Evolutionary conservation across 1,284 basidiomycete species (phyloP).

Genomic region (Athelia psychrophila): DNA sequence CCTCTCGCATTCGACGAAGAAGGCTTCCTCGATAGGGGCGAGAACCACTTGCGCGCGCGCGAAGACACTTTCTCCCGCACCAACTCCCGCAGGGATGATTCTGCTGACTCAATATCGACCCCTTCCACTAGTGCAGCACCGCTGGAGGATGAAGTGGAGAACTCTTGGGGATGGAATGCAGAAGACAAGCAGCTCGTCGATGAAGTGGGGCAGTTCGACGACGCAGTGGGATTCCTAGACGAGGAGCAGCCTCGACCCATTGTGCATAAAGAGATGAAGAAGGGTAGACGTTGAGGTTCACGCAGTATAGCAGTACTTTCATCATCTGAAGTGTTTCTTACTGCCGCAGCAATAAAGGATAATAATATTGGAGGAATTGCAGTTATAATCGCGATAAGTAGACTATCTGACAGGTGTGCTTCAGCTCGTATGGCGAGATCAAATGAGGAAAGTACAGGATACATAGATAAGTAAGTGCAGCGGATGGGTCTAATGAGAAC

Average conservation of each 20-base stretch:
- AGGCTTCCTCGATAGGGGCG: slow-evolving; percentile 37
- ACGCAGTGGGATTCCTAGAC: slow-evolving; percentile 60
- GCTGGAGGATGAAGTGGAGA: slow-evolving; percentile 30
- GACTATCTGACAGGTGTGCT: too few species aligned
- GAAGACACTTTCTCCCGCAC: slow-evolving; percentile 3
- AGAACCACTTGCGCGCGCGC: slow-evolving; percentile 9
- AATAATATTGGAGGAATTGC: too few species aligned
- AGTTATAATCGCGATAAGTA: too few species aligned
- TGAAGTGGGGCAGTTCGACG: slow-evolving; percentile 63
- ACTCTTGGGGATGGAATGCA: slow-evolving; percentile 48
- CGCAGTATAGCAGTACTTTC: too few species aligned
- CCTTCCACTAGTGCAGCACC: not conserved
- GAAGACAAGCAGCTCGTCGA: slow-evolving; percentile 57
- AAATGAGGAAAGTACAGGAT: too few species aligned
- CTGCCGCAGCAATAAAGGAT: too few species aligned
- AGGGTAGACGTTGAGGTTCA: too few species aligned
- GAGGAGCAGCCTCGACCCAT: slow-evolving; percentile 41
- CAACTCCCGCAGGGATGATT: slow-evolving; percentile 11
- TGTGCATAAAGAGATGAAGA: too few species aligned
- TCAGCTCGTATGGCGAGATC: too few species aligned
- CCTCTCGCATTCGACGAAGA: slow-evolving; percentile 72
- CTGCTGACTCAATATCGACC: slow-evolving; percentile 1
- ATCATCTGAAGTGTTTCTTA: too few species aligned
- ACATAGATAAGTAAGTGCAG: too few species aligned
- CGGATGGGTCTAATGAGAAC: too few species aligned